Conservation (phyloP, 2,329 filamentous ascomycete genomes). For the Ceratocystis huliohia region DNA sequence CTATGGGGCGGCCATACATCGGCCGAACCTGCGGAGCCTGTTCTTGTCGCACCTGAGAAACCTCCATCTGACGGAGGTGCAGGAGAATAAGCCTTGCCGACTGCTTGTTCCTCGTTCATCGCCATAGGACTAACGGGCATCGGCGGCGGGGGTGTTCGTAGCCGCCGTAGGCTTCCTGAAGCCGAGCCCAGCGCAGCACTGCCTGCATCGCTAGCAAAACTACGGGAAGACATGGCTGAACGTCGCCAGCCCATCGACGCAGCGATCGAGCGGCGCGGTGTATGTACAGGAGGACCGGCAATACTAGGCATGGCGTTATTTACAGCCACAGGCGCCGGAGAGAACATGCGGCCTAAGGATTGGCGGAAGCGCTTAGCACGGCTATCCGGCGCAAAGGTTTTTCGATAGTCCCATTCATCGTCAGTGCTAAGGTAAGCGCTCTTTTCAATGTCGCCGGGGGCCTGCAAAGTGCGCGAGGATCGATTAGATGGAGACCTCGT, state of each 20-base stretch:
- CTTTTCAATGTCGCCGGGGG: constrained; percentile 13
- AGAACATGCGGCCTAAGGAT: constrained; percentile 14
- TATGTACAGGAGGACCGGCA: background rate
- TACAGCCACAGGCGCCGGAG: background rate
- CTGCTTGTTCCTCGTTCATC: background rate
- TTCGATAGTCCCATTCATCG: constrained; percentile 16
- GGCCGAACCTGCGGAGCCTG: constrained; percentile 5
- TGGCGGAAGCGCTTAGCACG: constrained; percentile 10
- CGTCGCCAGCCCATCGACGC: constrained; percentile 13
- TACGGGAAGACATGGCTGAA: background rate
- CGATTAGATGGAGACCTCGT: background rate
- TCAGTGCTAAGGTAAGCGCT: background rate
- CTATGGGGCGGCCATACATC: constrained; percentile 13
- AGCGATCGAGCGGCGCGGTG: constrained; percentile 5
- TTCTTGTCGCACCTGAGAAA: background rate
- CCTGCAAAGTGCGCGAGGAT: background rate
- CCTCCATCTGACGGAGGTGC: background rate
- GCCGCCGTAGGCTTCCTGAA: background rate
- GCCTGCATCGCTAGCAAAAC: background rate
- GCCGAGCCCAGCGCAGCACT: background rate
- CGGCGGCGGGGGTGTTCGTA: background rate
- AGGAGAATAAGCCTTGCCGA: too few relatives aligned
- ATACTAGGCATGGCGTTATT: background rate
- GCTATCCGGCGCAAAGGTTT: constrained; percentile 14
- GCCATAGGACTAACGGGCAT: constrained; percentile 2